Percentiles rank a stretch among this genome's conserved stretches.
These are phyloP conservation scores for Coprinopsis strossmayeri DNA, from an alignment of 768 basidiomycete genomes.

Conservation along the genomic window DNA sequence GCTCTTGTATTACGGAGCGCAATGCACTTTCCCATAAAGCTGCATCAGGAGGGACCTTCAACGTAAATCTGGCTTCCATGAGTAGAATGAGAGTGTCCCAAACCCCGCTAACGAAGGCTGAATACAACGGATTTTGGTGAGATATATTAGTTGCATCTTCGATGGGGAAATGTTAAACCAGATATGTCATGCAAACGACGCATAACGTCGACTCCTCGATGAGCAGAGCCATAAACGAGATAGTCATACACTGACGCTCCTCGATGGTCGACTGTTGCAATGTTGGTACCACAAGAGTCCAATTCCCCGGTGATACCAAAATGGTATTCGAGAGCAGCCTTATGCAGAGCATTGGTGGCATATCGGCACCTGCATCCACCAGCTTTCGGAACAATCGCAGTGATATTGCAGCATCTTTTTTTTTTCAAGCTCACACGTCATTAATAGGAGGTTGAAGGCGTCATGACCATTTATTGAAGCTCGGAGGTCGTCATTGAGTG, in stretches of 20 bases:
- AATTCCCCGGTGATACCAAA: neutral
- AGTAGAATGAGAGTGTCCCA: neutral
- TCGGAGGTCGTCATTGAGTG: neutral
- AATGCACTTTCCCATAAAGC: too few relatives aligned
- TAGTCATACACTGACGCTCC: neutral
- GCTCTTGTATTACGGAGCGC: too few relatives aligned
- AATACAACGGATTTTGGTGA: neutral
- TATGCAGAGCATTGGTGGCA: neutral
- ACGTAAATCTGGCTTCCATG: too few relatives aligned
- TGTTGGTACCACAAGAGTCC: neutral
- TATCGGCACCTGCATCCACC: neutral
- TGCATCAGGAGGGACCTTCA: too few relatives aligned
- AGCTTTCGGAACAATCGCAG: neutral
- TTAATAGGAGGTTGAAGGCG: neutral
- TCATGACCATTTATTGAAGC: neutral
- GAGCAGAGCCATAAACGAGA: neutral
- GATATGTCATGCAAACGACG: neutral
- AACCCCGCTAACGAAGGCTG: neutral
- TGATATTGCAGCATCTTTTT: neutral
- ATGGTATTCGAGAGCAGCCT: neutral
- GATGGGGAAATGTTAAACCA: neutral
- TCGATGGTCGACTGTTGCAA: neutral
- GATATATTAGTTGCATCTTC: neutral
- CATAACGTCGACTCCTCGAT: neutral
- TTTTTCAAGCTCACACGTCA: neutral